Percentiles rank a stretch among this genome's conserved stretches.
These are phyloP conservation scores for Hibiscus syriacus DNA, from an alignment of 345 rosid species.

Conservation along the genomic window DNA sequence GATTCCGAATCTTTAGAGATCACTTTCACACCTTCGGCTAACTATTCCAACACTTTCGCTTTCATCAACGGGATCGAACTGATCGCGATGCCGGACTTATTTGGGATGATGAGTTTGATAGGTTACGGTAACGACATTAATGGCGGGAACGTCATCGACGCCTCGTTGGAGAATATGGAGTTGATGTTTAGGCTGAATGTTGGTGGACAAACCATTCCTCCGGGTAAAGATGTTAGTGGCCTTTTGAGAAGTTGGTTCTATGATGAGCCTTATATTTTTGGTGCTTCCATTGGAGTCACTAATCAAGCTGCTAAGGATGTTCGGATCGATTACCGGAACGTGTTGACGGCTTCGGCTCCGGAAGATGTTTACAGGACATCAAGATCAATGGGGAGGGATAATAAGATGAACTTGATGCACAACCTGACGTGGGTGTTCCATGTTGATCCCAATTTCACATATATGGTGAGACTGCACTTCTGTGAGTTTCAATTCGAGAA, in stretches of 20 bases:
- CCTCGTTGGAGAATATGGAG: conserved; percentile 30
- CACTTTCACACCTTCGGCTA: conserved; percentile 46
- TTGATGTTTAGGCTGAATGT: conserved; percentile 66
- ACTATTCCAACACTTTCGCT: conserved; percentile 37
- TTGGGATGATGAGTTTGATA: conserved; percentile 38
- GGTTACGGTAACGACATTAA: conserved; percentile 27
- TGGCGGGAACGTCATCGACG: conserved; percentile 17
- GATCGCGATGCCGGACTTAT: conserved; percentile 42
- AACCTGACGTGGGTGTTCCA: conserved; percentile 72
- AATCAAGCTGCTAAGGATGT: conserved; percentile 8
- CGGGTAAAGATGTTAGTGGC: conserved; percentile 45
- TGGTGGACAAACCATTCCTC: conserved; percentile 58
- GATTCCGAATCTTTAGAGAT: conserved; percentile 28
- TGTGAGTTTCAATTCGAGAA: conserved; percentile 43
- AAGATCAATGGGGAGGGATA: conserved; percentile 43
- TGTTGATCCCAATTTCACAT: conserved; percentile 58
- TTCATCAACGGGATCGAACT: conserved; percentile 80
- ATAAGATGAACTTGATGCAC: conserved; percentile 28
- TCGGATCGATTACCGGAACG: conserved; percentile 27
- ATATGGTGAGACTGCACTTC: conserved; percentile 67
- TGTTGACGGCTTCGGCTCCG: conserved; percentile 51
- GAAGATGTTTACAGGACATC: conserved; percentile 51
- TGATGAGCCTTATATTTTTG: conserved; percentile 47
- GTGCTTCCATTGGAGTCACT: conserved; percentile 42
- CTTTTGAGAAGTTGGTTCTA: conserved; percentile 64